Evolutionary conservation across 768 basidiomycete species (phyloP), one percentile per base, ranked within the genome.

Genomic region (Russula griseocarnosa): DNA sequence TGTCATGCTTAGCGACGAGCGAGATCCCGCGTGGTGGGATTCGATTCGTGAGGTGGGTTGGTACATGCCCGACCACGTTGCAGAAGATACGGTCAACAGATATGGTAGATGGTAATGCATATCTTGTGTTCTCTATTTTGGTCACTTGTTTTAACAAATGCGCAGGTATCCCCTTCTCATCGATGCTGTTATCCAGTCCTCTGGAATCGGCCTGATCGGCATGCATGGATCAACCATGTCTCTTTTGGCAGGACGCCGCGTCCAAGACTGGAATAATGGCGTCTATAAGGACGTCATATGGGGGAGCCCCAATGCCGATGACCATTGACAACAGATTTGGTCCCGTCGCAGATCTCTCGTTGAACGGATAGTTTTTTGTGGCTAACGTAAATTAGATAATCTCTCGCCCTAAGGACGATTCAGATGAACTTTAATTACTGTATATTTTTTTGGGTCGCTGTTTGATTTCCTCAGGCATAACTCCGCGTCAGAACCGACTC

Each of bases 201-300:
- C 74, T 44, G 88, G 84, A 24, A 71, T 77, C 13, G 90, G 87
- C 2, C 86, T 91, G 69, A 82, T 92, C 16, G 90, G 88, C 10
- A 90, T 87, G 1, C 81, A 86, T 66, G 70, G 77, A 47, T 89
- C 87, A 38, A 90, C 89, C 5, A 88, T 89, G 83, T 84, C 86
- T 3, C 75, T 83, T 51, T 67, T 91, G 34, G 86, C 88, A 7
- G 78, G 79, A 22, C 80, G 85, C n/a, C 78, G 90, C 28, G 86
- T 86, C 28, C 75, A 84, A 68, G 81, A 85, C 28, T 91, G 90
- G 90, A 73, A 78, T 4, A 78, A 79, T 55, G 88, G 86, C 40
- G 77, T 78, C 6, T 74, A 73, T 16, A 76, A 81, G 61, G 78
- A 75, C 28, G 76, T 86, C 4, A 81, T 79, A 72, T 89, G 86